Evolutionary conservation across 2,329 filamentous ascomycete genomes (phyloP), one percentile per base, ranked within the genome.

Genomic region (Clarireedia monteithiana): DNA sequence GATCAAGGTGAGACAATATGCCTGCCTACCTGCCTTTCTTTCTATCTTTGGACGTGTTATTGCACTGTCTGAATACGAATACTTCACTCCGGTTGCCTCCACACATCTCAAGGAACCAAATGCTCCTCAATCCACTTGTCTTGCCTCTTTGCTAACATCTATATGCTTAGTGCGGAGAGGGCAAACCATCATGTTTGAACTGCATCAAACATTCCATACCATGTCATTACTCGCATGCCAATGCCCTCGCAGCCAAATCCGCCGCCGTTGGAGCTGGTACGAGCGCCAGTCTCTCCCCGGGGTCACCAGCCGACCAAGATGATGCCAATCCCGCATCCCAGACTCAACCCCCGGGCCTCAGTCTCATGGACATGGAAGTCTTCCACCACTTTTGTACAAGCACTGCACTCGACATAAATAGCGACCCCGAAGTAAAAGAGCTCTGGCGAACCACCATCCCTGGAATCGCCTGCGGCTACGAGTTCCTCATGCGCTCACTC

Each of bases 341-440:
- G 12, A 40, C 38, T 20, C 30, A 44, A 42, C 42, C 48, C 17
- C 36, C 44, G 14, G 27, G 44, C n/a, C 42, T 53, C 27, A 17
- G 38, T 46, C 40, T 42, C 12, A 62, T 46, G 34, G 74, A 78
- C 44, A 68, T 79, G 6, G 75, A 79, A 61, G 69, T 80, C 0
- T 67, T 79, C n/a, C 75, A 79, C 62, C 74, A 79, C 66, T 79
- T 71, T 59, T 73, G 70, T 48, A 74, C 71, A 1, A 71, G 70
- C n/a, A 79, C 77, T 0, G 71, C 71, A 56, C 65, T 69, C 14
- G 78, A 75, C 0, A 64, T 79, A 5, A 72, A 72, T 2, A 66
- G 66, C 15, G 70, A 75, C 36, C 66, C 70, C 0, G 62, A 66
- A 7, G 58, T 76, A 3, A 72, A 73, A 42, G 66, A 70, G 40